phyloP scores from a whole-genome alignment of 441 rosid species.

The Aleurites moluccanus region DNA sequence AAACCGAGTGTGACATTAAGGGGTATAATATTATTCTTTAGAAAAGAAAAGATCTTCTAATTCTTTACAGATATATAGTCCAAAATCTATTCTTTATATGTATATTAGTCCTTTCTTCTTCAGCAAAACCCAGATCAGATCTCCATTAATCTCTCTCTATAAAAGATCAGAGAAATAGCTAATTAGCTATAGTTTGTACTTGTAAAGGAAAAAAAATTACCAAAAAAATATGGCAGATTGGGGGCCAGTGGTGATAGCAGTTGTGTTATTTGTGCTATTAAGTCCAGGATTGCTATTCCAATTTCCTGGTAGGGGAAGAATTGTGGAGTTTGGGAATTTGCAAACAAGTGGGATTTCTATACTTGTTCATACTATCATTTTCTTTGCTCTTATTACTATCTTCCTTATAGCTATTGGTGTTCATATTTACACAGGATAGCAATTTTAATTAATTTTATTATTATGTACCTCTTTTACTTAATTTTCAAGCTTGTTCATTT shows the following conservation, averaged over 20 bases:
- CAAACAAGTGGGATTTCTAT: slow-evolving; percentile 75
- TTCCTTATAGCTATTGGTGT: slow-evolving; percentile 68
- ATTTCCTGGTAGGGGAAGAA: slow-evolving; percentile 59
- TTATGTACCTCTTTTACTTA: not conserved
- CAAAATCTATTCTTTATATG: not conserved
- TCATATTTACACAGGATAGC: slow-evolving; percentile 49
- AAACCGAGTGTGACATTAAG: not conserved
- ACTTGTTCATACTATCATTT: slow-evolving; percentile 64
- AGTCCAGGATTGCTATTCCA: slow-evolving; percentile 86
- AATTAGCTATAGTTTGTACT: not conserved
- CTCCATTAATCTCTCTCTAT: too few relatives aligned
- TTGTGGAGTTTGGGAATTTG: slow-evolving; percentile 81
- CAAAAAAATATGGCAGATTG: slow-evolving; percentile 54
- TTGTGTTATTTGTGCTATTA: slow-evolving; percentile 62
- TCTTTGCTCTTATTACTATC: slow-evolving; percentile 67
- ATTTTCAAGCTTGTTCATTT: not conserved
- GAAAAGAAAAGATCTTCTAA: slow-evolving; percentile 6
- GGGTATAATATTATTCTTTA: too few relatives aligned
- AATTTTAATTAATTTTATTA: not conserved
- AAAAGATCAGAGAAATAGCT: not conserved
- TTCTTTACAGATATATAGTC: slow-evolving; percentile 17
- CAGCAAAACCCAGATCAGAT: not conserved
- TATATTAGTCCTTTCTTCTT: slow-evolving; percentile 16
- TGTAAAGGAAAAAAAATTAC: not conserved
- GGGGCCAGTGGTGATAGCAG: slow-evolving; percentile 73